Conservation (phyloP, 2,329 filamentous ascomycete genomes). For the Colletotrichum lupini region DNA sequence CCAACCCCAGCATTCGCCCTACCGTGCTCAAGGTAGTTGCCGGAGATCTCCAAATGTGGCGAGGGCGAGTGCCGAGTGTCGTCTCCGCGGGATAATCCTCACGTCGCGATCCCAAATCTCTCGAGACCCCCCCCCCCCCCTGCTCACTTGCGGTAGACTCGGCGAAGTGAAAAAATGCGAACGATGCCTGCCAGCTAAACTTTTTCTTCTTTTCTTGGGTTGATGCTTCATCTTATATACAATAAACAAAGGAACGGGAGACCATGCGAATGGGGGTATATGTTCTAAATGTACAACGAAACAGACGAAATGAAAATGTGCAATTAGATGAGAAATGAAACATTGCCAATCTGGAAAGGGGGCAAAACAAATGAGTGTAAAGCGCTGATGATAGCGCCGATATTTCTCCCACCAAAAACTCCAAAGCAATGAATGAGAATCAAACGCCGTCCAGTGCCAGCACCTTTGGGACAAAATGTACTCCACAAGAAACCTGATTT, state of each 20-base stretch:
- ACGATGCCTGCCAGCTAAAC: not conserved
- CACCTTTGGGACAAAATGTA: not conserved
- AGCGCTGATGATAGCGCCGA: not conserved
- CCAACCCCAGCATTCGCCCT: not conserved
- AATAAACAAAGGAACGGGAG: not conserved
- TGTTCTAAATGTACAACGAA: not conserved
- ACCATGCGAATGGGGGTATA: not conserved
- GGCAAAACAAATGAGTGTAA: not conserved
- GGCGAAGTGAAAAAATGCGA: too few relatives aligned
- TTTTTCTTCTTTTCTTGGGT: not conserved
- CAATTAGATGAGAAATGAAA: not conserved
- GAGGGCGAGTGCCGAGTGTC: not conserved
- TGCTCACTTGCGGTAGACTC: not conserved
- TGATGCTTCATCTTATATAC: not conserved
- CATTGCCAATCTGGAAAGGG: not conserved
- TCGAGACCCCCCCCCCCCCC: not conserved
- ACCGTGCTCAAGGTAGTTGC: not conserved
- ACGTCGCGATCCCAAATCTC: not conserved
- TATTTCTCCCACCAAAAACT: not conserved
- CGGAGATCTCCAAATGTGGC: not conserved
- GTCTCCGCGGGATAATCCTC: not conserved
- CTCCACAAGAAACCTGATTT: not conserved
- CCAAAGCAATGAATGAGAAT: not conserved
- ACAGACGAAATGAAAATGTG: not conserved
- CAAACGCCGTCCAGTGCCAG: not conserved